Base-by-base conservation (phyloP, 2,329 filamentous ascomycete species). In the Claviceps arundinis region DNA sequence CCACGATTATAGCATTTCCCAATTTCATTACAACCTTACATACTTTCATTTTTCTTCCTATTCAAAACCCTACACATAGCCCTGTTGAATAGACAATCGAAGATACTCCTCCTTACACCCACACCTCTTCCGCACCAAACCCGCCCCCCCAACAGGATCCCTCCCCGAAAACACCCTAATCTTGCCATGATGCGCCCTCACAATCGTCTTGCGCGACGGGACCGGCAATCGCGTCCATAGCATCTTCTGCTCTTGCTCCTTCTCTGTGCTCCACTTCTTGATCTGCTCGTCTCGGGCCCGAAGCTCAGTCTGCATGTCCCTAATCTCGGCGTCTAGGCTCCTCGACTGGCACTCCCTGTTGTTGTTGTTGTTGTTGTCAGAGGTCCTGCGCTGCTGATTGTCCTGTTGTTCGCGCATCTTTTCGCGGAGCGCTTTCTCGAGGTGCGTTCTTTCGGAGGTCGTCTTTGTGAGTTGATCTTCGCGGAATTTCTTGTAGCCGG, bases 161-260 rank as follows among this genome's bases (percentile, higher is more conserved):
- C 43, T n/a, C 4, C 24, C 6, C 24, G 43, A 46, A 17, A n/a
- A 34, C 4, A 11, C 7, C 14, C 8, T 17, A 22, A 37, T 38
- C 34, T 47, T 47, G n/a, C 47, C 47, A 42, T 49, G 47, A 49
- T 49, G 19, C 47, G 34, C 45, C 45, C 34, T 37, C 8, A 49
- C 37, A 42, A 49, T 42, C 37, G 37, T 30, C 17, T 16, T 47
- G 34, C n/a, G 45, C 30, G 45, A 47, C 13, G 45, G 45, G 1
- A 47, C 9, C 30, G 30, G 45, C 26, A 34, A 37, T 9, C 16
- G 2, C 13, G 5, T 26, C 24, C 22, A n/a, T 17, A 37, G 9
- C 45, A 8, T 47, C 4, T 17, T 17, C 30, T 8, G 3, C 16
- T 34, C 7, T 34, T 26, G 6, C 11, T 44, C 42, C 42, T 26